Evolutionary conservation across 2,329 filamentous ascomycete genomes (phyloP).

Genomic region (Aotearoamyces nothofagi): DNA sequence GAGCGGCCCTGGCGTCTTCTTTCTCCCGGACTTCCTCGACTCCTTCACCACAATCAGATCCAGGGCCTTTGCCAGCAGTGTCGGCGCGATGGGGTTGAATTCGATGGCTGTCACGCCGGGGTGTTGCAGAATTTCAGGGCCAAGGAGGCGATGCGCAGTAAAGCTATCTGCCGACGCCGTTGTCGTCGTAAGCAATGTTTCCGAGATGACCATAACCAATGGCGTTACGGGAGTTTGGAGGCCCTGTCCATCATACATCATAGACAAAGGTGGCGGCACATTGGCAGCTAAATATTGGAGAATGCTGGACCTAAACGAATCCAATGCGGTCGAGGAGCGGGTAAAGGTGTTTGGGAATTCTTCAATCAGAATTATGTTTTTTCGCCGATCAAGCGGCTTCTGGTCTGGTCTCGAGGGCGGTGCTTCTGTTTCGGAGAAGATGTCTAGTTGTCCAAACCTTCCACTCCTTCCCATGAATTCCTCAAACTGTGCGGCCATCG

Average conservation of each 20-base stretch:
- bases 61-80: slow-evolving; percentile 71
- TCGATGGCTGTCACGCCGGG: slow-evolving; percentile 68
- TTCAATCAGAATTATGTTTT: slow-evolving; percentile 58
- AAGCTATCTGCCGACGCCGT: slow-evolving; percentile 81
- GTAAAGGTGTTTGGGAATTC: slow-evolving; percentile 70
- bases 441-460: slow-evolving; percentile 59
- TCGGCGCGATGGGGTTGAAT: slow-evolving; percentile 85
- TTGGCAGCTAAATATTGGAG: slow-evolving; percentile 59
- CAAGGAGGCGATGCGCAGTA: slow-evolving; percentile 79
- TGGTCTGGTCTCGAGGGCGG: slow-evolving; percentile 16
- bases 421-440: slow-evolving; percentile 15
- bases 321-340: slow-evolving; percentile 45
- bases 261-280: slow-evolving; percentile 39
- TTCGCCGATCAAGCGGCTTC: slow-evolving; percentile 17
- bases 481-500: slow-evolving; percentile 69
- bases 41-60: slow-evolving; percentile 76
- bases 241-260: slow-evolving; percentile 22
- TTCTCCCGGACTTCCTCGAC: slow-evolving; percentile 59
- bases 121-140: slow-evolving; percentile 72
- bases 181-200: slow-evolving; percentile 74
- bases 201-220: slow-evolving; percentile 80
- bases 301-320: slow-evolving; percentile 61
- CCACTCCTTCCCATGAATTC: slow-evolving; percentile 78
- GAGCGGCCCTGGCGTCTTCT: slow-evolving; percentile 59
- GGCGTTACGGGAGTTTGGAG: slow-evolving; percentile 40